Conservation (phyloP, 2,329 filamentous ascomycete species). For the Pestalotiopsis fici region DNA sequence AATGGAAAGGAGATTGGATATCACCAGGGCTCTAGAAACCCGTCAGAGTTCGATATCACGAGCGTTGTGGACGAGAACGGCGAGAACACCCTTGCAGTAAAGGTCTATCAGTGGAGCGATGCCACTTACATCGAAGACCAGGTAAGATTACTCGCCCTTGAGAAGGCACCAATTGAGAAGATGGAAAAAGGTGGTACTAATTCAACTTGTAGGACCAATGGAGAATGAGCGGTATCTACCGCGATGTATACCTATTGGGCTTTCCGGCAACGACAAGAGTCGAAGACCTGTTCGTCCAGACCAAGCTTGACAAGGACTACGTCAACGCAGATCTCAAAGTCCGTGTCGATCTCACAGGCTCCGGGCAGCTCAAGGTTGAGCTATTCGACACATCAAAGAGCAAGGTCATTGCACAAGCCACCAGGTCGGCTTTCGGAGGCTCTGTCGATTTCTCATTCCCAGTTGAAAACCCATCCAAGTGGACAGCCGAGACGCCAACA, state of each 20-base stretch:
- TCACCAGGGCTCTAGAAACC: conserved; percentile 61
- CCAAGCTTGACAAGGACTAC: conserved; percentile 52
- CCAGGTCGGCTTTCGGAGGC: conserved; percentile 41
- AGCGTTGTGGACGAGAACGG: conserved; percentile 35
- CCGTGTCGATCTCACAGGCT: conserved; percentile 44
- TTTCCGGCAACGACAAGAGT: conserved; percentile 56
- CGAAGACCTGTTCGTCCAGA: conserved; percentile 56
- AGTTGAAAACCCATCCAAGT: conserved; percentile 52
- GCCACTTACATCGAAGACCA: conserved; percentile 63
- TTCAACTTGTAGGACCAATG: conserved; percentile 50
- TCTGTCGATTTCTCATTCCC: conserved; percentile 22
- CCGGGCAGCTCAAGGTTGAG: conserved; percentile 62
- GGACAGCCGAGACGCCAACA: conserved; percentile 63
- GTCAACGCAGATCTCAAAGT: conserved; percentile 49
- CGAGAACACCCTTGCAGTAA: conserved; percentile 53
- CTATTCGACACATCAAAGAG: conserved; percentile 57
- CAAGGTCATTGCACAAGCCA: conserved; percentile 56
- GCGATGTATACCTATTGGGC: conserved; percentile 60
- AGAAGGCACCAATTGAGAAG: not conserved
- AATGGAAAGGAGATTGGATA: conserved; percentile 63
- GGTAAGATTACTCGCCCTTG: conserved; percentile 16
- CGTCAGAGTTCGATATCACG: conserved; percentile 64
- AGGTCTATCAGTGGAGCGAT: conserved; percentile 63
- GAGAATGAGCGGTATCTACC: conserved; percentile 55
- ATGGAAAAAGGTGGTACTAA: not conserved